A percentile compares a stretch with the other conserved stretches of the same genome.
phyloP scores from a whole-genome alignment of 495 filamentous ascomycete genomes.

The Aspergillus nanangensis region DNA sequence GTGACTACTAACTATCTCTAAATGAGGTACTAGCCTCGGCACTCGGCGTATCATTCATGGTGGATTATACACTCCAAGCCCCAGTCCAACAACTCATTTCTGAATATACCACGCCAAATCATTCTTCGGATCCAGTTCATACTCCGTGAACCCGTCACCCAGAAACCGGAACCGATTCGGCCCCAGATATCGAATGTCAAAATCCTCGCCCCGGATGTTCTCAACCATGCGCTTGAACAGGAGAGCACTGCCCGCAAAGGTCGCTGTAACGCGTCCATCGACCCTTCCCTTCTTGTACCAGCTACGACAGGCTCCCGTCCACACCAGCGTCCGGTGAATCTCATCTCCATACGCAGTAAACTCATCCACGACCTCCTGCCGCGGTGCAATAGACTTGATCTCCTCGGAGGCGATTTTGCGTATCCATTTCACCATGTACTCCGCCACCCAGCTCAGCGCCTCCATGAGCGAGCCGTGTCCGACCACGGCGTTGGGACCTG shows the following conservation, averaged over 20 bases:
- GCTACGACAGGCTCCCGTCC: slow-evolving; percentile 39
- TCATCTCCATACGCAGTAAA: slow-evolving; percentile 38
- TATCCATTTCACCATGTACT: slow-evolving; percentile 49
- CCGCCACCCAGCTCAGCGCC: slow-evolving; percentile 44
- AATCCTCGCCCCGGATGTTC: slow-evolving; percentile 45
- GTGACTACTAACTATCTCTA: no score
- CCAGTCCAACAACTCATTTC: no score
- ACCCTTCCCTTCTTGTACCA: slow-evolving; percentile 44
- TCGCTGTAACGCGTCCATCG: slow-evolving; percentile 39
- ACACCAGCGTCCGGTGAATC: slow-evolving; percentile 41
- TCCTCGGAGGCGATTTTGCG: slow-evolving; percentile 41
- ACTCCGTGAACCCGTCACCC: slow-evolving; percentile 41
- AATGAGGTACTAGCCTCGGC: no score
- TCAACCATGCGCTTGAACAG: slow-evolving; percentile 47
- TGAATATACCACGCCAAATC: slow-evolving; percentile 28
- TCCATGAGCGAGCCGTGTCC: slow-evolving; percentile 37
- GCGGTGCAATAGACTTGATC: slow-evolving; percentile 40
- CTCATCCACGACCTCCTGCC: slow-evolving; percentile 30
- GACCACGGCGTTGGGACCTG: slow-evolving; percentile 33
- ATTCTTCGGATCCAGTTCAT: slow-evolving; percentile 17
- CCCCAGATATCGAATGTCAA: slow-evolving; percentile 39
- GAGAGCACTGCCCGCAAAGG: slow-evolving; percentile 40
- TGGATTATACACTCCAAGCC: no score
- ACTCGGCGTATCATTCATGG: no score
- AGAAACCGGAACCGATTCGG: slow-evolving; percentile 46